phyloP scores from a whole-genome alignment of 225 moss, liverwort and hornwort species.

The Rhytidiadelphus loreus region DNA sequence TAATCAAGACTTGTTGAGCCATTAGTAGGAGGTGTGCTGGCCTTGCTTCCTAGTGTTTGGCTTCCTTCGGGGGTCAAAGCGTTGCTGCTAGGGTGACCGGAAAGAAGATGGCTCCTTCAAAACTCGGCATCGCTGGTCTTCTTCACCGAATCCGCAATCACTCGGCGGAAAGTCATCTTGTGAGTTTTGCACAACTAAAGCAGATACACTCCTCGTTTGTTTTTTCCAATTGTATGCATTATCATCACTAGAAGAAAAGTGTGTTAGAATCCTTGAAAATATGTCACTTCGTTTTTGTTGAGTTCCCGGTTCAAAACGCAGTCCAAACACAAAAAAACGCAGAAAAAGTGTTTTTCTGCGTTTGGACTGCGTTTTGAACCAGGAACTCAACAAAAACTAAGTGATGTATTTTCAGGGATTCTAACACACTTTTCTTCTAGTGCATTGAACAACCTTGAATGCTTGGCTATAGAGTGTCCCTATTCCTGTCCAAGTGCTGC shows the following conservation, averaged over 20 bases:
- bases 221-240: background rate
- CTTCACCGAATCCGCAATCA: constrained; percentile 49
- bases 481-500: background rate
- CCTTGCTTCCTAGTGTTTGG: background rate
- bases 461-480: background rate
- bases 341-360: too few relatives aligned
- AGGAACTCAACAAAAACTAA: too few relatives aligned
- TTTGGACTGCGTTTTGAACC: too few relatives aligned
- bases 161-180: constrained; percentile 16
- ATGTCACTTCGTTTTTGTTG: too few relatives aligned
- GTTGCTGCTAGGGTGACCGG: background rate
- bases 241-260: too few relatives aligned
- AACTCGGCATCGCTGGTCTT: constrained; percentile 19
- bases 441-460: background rate
- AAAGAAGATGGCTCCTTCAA: background rate
- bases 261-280: too few relatives aligned
- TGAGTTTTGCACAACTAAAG: constrained; percentile 51
- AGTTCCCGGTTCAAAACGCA: too few relatives aligned
- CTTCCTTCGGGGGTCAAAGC: background rate
- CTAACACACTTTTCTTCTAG: too few relatives aligned
- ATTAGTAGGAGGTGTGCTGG: background rate
- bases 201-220: constrained; percentile 43
- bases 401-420: too few relatives aligned
- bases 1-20: background rate
- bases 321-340: too few relatives aligned